Evolutionary conservation across 148 eudicot species (phyloP).

Genomic region (Vaccinium macrocarpon): DNA sequence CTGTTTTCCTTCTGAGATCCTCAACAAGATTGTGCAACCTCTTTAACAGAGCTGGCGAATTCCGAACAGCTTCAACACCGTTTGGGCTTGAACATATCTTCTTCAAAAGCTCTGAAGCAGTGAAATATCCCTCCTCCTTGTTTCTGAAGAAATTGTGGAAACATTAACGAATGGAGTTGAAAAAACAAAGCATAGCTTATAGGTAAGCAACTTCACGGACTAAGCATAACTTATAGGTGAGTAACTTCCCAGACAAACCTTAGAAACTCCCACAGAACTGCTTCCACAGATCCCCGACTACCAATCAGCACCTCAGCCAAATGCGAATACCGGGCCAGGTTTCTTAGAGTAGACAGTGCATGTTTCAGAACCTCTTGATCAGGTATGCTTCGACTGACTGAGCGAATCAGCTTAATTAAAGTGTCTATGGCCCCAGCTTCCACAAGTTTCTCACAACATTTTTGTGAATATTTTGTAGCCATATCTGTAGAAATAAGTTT

Average conservation of each 20-base stretch:
- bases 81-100: constrained; percentile 47
- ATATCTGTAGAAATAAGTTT: constrained; percentile 40
- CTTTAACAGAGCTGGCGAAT: constrained; percentile 57
- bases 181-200: not conserved
- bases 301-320: constrained; percentile 57
- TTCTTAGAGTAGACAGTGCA: constrained; percentile 74
- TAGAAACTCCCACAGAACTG: constrained; percentile 58
- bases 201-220: constrained; percentile 16
- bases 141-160: constrained; percentile 45
- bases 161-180: constrained; percentile 11
- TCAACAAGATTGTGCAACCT: constrained; percentile 63
- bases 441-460: constrained; percentile 88
- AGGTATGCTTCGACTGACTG: constrained; percentile 92
- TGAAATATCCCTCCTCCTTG: constrained; percentile 87
- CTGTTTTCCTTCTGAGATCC: constrained; percentile 63
- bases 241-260: constrained; percentile 40
- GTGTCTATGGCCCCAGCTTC: constrained; percentile 80
- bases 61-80: constrained; percentile 45
- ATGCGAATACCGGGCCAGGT: constrained; percentile 68
- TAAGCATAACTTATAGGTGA: not conserved
- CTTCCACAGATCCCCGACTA: constrained; percentile 48
- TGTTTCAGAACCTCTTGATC: constrained; percentile 89
- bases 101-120: constrained; percentile 70
- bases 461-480: constrained; percentile 83
- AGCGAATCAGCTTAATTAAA: constrained; percentile 60